Conservation (phyloP, 2,329 filamentous ascomycete genomes). For the Trichoderma sp. region DNA sequence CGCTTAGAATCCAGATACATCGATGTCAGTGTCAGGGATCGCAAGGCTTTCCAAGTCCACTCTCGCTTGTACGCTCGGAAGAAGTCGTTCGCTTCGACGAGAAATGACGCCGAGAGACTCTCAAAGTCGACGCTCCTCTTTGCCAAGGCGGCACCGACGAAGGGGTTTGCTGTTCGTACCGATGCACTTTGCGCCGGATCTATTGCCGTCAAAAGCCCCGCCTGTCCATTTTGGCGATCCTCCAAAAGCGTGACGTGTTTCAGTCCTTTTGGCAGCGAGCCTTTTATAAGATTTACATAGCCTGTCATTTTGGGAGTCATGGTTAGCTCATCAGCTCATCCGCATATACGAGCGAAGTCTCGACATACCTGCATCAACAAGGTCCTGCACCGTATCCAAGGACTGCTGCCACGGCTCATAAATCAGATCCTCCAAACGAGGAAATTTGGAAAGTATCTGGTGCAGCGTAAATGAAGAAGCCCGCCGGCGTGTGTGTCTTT, state of each 20-base stretch:
- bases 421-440: not conserved
- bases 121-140: not conserved
- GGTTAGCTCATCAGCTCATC: not conserved
- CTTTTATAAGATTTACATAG: constrained; percentile 4
- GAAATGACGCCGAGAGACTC: not conserved
- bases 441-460: not conserved
- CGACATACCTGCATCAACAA: constrained; percentile 7
- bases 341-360: not conserved
- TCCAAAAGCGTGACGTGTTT: not conserved
- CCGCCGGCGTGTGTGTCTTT: constrained; percentile 7
- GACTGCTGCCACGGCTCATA: constrained; percentile 13
- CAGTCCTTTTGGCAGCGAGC: not conserved
- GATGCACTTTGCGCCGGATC: not conserved
- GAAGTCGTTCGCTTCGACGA: constrained; percentile 9
- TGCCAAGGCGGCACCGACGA: not conserved
- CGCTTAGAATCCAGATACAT: not conserved
- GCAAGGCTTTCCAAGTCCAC: constrained; percentile 4
- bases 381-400: not conserved
- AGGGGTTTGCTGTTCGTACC: not conserved
- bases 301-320: not conserved
- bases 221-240: not conserved
- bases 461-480: not conserved
- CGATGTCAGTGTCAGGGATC: constrained; percentile 7
- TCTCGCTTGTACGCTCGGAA: constrained; percentile 1
- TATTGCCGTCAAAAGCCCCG: not conserved